Evolutionary conservation across 2,329 filamentous ascomycete genomes (phyloP), one percentile per base, ranked within the genome.

Genomic region (Drechslerella dactyloides): DNA sequence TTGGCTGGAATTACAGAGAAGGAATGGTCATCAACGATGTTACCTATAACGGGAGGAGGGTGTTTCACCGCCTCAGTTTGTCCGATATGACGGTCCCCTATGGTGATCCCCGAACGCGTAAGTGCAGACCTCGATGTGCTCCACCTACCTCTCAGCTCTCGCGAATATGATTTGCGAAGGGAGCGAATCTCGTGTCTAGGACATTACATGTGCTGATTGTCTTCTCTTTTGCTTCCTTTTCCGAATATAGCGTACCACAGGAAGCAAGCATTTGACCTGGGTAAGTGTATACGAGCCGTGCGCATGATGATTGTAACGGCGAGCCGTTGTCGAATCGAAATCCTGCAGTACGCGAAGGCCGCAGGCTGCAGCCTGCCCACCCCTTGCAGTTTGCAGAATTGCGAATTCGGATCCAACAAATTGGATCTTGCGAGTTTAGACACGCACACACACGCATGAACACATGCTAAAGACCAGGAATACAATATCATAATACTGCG

Each of bases 1-100:
- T 92, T 1, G 84, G 85, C 37, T 90, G 66, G 66, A 70, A 70
- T 40, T 70, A 63, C 81, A 82, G 63, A 81, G 86, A 90, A 77
- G 88, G 88, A 15, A 84, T 88, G 81, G 85, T 89, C 79, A 70
- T 90, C 8, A 87, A 90, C 75, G 85, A 89, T 77, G 84, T 89
- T 7, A 82, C 66, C 37, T 89, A 89, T 75, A 86, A 85, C 70
- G 81, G 82, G 48, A 84, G 88, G 24, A 85, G 83, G 73, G 79
- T 90, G 1, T 89, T 90, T 79, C 89, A 89, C 78, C 82, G 88
- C 42, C 79, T 90, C 46, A 85, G 86, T 2, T 80, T 90, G 1
- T 87, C 85, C 1, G 88, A 90, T 76, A 89, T 90, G 80, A 79
- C 78, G 62, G 85, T 87, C 60, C 83, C 83, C 5, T 85, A 86